Percentiles rank a stretch among this genome's conserved stretches.
These are phyloP conservation scores for Xylaria sp. DNA, from an alignment of 495 filamentous ascomycete species.

Conservation along the genomic window DNA sequence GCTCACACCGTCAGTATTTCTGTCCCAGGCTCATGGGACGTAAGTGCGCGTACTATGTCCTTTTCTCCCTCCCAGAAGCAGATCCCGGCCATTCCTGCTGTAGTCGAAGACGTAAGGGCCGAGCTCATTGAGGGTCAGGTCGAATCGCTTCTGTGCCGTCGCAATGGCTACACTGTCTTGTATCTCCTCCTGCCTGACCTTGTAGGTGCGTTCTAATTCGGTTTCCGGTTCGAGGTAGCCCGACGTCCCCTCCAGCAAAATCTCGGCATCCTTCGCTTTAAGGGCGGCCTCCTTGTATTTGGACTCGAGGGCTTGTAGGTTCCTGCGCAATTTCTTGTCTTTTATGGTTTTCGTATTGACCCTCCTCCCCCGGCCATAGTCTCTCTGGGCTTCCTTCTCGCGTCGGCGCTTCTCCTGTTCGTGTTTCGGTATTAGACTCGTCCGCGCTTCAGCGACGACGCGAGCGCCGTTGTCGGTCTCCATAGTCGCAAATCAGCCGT, in stretches of 20 bases:
- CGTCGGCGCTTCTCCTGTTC: slow-evolving; percentile 53
- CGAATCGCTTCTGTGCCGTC: slow-evolving; percentile 90
- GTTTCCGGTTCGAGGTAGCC: slow-evolving; percentile 89
- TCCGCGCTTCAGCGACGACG: slow-evolving; percentile 50
- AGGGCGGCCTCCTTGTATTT: slow-evolving; percentile 82
- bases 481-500: slow-evolving; percentile 30
- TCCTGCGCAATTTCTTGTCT: slow-evolving; percentile 89
- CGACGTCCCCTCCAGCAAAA: slow-evolving; percentile 83
- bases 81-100: slow-evolving; percentile 82
- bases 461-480: slow-evolving; percentile 53
- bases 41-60: slow-evolving; percentile 64
- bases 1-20: neutral
- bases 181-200: slow-evolving; percentile 89
- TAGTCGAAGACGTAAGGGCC: slow-evolving; percentile 91
- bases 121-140: slow-evolving; percentile 79
- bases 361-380: slow-evolving; percentile 82
- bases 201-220: slow-evolving; percentile 90
- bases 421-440: slow-evolving; percentile 50
- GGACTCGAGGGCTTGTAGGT: slow-evolving; percentile 75
- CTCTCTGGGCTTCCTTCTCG: slow-evolving; percentile 69
- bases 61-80: slow-evolving; percentile 86
- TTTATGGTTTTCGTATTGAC: slow-evolving; percentile 64
- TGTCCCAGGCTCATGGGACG: neutral
- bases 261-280: slow-evolving; percentile 92
- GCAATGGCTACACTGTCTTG: slow-evolving; percentile 73